Percentiles rank a stretch among this genome's conserved stretches.
phyloP scores from a whole-genome alignment of 164 flowering plant species.

The Umbellularia californica region DNA sequence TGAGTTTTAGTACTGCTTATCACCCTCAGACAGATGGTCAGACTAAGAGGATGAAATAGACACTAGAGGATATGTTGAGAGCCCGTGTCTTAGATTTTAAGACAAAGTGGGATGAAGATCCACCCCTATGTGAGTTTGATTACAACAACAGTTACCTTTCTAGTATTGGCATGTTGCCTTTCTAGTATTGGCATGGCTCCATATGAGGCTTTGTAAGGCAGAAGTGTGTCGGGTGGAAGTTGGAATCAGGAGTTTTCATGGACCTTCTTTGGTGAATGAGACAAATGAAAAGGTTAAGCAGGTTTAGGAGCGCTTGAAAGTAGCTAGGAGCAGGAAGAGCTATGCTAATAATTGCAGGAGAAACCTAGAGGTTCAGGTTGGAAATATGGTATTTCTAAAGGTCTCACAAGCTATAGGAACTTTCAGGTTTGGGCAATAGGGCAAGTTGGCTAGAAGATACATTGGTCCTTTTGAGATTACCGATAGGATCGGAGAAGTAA shows the following conservation, averaged over 20 bases:
- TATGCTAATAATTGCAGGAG: too few species aligned
- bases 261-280: neutral
- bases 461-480: too few species aligned
- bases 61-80: too few species aligned
- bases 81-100: neutral
- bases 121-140: neutral
- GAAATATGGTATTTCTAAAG: too few species aligned
- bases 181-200: neutral
- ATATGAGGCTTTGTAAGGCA: neutral
- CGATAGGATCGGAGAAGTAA: too few species aligned
- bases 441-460: too few species aligned
- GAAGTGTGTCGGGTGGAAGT: neutral
- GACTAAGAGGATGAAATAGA: neutral
- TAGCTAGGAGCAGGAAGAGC: too few species aligned
- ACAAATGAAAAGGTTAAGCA: neutral
- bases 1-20: conserved; percentile 8
- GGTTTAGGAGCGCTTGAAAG: too few species aligned
- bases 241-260: neutral
- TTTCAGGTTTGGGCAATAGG: too few species aligned
- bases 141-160: neutral
- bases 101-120: neutral
- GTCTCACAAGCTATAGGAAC: too few species aligned
- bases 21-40: conserved; percentile 9
- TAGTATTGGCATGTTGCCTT: neutral
- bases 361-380: too few species aligned